phyloP scores from a whole-genome alignment of 441 rosid species.

The Geranium incanum region DNA sequence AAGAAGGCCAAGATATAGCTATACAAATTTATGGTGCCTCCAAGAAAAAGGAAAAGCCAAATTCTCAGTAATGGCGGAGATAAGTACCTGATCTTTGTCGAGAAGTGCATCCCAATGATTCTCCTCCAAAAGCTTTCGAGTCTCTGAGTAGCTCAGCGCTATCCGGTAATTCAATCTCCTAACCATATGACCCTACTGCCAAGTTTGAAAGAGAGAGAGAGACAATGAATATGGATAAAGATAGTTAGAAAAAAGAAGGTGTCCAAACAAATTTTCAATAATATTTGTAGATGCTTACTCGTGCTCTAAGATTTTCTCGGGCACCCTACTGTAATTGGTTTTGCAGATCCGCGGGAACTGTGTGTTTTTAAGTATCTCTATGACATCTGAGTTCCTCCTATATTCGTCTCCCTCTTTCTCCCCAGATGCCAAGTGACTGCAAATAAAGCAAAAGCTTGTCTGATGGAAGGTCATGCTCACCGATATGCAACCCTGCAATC shows the following conservation, averaged over 20 bases:
- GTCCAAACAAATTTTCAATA: not conserved
- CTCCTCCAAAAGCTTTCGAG: conserved; percentile 40
- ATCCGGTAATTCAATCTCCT: conserved; percentile 70
- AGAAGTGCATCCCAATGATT: conserved; percentile 47
- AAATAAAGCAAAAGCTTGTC: conserved; percentile 52
- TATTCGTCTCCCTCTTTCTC: conserved; percentile 62
- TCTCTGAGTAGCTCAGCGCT: conserved; percentile 55
- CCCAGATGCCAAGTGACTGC: conserved; percentile 63
- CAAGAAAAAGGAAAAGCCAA: not conserved
- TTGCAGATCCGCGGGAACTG: conserved; percentile 52
- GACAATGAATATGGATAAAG: not conserved
- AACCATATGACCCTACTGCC: conserved; percentile 63
- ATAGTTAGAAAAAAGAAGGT: not conserved
- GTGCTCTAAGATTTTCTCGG: conserved; percentile 47
- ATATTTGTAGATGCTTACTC: conserved; percentile 36
- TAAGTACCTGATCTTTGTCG: conserved; percentile 55
- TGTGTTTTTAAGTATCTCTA: conserved; percentile 50
- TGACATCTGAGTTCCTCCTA: conserved; percentile 47
- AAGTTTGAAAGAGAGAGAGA: conserved; percentile 7
- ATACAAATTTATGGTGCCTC: not conserved
- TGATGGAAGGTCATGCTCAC: conserved; percentile 57
- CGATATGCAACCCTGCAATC: conserved; percentile 59
- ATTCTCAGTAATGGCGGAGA: not conserved
- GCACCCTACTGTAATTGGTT: conserved; percentile 35
- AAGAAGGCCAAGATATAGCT: too few relatives aligned